A percentile compares a stretch with the other conserved stretches of the same genome.
Evolutionary conservation across 2,329 filamentous ascomycete genomes (phyloP).

Genomic region (Pseudohalonectria lignicola): DNA sequence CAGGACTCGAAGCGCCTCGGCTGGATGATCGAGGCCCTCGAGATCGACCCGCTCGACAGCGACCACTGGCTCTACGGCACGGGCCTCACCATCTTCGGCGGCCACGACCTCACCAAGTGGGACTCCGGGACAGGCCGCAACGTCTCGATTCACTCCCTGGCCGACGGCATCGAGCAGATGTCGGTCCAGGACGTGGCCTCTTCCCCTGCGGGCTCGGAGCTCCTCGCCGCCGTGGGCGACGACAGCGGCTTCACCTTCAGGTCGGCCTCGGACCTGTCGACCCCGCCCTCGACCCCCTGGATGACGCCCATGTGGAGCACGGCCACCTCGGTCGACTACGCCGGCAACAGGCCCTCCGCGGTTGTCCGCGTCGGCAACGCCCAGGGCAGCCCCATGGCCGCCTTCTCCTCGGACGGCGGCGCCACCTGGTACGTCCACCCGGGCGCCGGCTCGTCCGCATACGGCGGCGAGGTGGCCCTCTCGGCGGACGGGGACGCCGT

Average conservation of each 20-base stretch:
- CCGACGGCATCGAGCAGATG: constrained; percentile 44
- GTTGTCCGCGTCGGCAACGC: constrained; percentile 39
- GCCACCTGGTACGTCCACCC: constrained; percentile 33
- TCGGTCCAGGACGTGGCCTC: constrained; percentile 36
- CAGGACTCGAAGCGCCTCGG: constrained; percentile 38
- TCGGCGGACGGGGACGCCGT: constrained; percentile 39
- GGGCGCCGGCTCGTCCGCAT: constrained; percentile 30
- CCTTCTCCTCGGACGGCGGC: constrained; percentile 39
- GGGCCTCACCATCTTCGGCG: constrained; percentile 26
- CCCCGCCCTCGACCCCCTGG: constrained; percentile 31
- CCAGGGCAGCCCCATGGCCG: constrained; percentile 29
- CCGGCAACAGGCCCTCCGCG: constrained; percentile 30
- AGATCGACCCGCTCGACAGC: constrained; percentile 46
- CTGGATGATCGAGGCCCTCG: constrained; percentile 50
- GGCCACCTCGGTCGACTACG: constrained; percentile 35
- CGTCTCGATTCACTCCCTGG: constrained; percentile 36
- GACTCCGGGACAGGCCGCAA: constrained; percentile 28
- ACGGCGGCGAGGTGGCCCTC: constrained; percentile 34
- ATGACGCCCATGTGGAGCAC: constrained; percentile 33
- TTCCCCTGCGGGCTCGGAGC: constrained; percentile 35
- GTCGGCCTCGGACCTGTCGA: constrained; percentile 22
- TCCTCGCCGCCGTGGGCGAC: constrained; percentile 39
- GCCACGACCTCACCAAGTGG: constrained; percentile 44
- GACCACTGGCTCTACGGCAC: constrained; percentile 51
- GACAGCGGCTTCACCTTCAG: constrained; percentile 39